Evolutionary conservation across 139 green algal genomes (phyloP).

Genomic region (Chlamydomonas eustigma): DNA sequence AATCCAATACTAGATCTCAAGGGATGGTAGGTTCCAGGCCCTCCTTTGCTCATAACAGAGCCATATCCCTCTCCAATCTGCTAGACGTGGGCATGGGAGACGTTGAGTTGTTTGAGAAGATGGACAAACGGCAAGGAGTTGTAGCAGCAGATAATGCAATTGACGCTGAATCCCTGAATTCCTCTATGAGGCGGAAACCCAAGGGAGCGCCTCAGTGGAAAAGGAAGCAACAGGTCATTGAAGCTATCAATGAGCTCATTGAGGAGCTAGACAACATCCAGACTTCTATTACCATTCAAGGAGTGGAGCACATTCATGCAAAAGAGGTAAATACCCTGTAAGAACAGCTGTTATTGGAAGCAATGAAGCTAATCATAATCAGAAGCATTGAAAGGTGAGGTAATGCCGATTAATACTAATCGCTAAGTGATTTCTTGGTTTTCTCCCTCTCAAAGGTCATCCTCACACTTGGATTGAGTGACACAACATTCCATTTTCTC

Average conservation of each 20-base stretch:
- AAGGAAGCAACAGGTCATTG: slow-evolving; percentile 67
- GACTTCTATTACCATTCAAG: slow-evolving; percentile 51
- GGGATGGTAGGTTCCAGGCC: not conserved
- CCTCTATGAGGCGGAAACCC: not conserved
- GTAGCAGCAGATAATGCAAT: not conserved
- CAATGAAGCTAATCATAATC: no score
- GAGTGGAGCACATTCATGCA: slow-evolving; percentile 88
- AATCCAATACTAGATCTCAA: not conserved
- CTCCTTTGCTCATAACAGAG: slow-evolving; percentile 23
- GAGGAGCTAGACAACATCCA: slow-evolving; percentile 89
- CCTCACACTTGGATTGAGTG: slow-evolving; percentile 73
- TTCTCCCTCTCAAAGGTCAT: no score
- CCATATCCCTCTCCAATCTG: slow-evolving; percentile 73
- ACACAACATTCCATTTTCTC: slow-evolving; percentile 81
- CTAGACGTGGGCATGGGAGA: slow-evolving; percentile 51
- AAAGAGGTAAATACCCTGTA: slow-evolving; percentile 85
- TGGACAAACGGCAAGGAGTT: not conserved
- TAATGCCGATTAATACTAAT: no score
- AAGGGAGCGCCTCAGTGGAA: slow-evolving; percentile 23
- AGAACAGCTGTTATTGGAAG: no score
- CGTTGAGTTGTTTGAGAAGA: not conserved
- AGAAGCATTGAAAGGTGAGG: no score
- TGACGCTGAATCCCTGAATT: not conserved
- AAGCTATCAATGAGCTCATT: slow-evolving; percentile 91
- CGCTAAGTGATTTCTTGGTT: no score